Base-by-base conservation (phyloP, 2,329 filamentous ascomycete species). In the Ophiostoma piceae region DNA sequence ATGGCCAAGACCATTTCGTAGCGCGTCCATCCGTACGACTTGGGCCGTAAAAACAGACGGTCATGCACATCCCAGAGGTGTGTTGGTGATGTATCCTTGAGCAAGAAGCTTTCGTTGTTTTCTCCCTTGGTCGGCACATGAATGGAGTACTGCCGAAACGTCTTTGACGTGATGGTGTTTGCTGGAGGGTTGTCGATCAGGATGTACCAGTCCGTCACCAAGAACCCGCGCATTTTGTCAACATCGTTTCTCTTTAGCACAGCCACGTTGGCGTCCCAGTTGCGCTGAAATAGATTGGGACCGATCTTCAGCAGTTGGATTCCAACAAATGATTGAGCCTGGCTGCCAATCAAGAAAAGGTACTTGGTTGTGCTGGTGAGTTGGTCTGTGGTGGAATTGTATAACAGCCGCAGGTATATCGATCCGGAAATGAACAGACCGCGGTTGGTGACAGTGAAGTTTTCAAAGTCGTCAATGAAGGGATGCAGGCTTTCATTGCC, bases 1-100 rank as follows among this genome's bases (percentile, higher is more conserved):
- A 71, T 26, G 11, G 67, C 68, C 14, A 72, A 62, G 3, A 72
- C 71, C 70, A 71, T 72, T 54, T 70, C 64, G 67, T 71, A 71
- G 41, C 68, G 70, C 3, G 62, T 67, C 70, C 71, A 71, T 3
- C 1, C n/a, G 22, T 70, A 70, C 1, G 70, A 66, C 22, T 71
- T 68, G 39, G 71, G 71, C 6, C 71, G 62, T 37, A 72, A 22
- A 66, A 72, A 72, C 8, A 72, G 14, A 1, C 70, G 68, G 65
- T 72, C 71, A 22, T 64, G 68, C 32, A 68, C 68, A 26, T 72
- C 71, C 71, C 71, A 72, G 12, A 72, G 65, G 26, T 68, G 41
- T 16, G 64, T 66, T 19, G 71, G 71, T 9, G 68, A 62, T 3
- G 68, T 68, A 35, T 69, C 70, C 22, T 57, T 68, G 26, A 72